phyloP scores from a whole-genome alignment of 805 yeast genomes.

The Lachancea cidri region DNA sequence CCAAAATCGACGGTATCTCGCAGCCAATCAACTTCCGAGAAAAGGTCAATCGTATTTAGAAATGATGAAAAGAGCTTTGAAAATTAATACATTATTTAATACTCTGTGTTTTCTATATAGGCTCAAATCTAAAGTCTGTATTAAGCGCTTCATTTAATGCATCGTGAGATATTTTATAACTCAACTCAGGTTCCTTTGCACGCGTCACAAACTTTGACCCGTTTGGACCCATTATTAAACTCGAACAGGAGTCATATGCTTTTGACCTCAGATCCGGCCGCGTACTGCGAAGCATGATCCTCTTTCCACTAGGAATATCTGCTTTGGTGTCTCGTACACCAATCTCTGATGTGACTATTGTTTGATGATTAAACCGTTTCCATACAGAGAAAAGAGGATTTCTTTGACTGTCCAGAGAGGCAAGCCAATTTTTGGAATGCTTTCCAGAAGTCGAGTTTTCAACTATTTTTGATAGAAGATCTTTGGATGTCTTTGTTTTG shows the following conservation, averaged over 20 bases:
- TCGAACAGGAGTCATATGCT: conserved; percentile 1
- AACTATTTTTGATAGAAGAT: conserved; percentile 6
- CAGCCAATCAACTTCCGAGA: background rate
- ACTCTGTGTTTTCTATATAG: background rate
- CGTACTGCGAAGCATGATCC: conserved; percentile 1
- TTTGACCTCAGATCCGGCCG: background rate
- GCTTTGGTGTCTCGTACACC: conserved; percentile 2
- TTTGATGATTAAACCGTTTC: conserved; percentile 4
- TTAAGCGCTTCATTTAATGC: conserved; percentile 29
- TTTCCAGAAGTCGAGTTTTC: background rate
- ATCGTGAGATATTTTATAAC: conserved; percentile 18
- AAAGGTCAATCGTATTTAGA: conserved; percentile 13
- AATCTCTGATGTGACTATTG: conserved; percentile 10
- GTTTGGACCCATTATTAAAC: conserved; percentile 9
- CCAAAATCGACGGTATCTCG: background rate
- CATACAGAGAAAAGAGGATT: conserved; percentile 1
- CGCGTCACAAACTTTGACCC: conserved; percentile 10
- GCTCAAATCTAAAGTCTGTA: conserved; percentile 21
- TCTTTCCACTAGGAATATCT: conserved; percentile 1
- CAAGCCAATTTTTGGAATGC: conserved; percentile 4
- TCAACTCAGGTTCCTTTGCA: conserved; percentile 15
- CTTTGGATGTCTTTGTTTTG: conserved; percentile 2
- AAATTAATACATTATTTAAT: conserved; percentile 1
- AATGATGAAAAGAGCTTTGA: conserved; percentile 21
- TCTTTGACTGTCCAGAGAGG: background rate